Conservation (phyloP, 768 basidiomycete species). For the Lactarius quietus region DNA sequence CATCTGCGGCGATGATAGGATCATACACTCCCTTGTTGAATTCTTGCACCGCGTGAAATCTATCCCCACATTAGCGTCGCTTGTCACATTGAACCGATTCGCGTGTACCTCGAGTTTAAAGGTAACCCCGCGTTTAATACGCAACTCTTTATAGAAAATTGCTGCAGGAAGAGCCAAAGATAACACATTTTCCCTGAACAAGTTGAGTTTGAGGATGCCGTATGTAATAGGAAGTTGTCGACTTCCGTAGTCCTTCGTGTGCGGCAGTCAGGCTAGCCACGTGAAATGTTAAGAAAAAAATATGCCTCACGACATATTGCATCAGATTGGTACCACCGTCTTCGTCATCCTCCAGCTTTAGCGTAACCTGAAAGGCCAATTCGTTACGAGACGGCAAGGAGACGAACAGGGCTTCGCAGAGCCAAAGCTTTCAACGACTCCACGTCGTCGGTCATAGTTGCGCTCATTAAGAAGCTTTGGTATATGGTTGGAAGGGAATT, state of each 20-base stretch:
- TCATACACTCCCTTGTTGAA: slow-evolving; percentile 99
- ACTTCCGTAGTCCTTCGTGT: slow-evolving; percentile 53
- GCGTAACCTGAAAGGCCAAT: slow-evolving; percentile 55
- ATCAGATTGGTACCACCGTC: slow-evolving; percentile 77
- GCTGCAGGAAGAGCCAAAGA: slow-evolving; percentile 96
- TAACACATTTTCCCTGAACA: slow-evolving; percentile 91
- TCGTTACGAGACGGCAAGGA: neutral
- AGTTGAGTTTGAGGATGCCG: slow-evolving; percentile 94
- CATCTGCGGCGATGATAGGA: slow-evolving; percentile 97
- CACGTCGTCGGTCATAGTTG: slow-evolving; percentile 96
- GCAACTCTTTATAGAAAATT: slow-evolving; percentile 94
- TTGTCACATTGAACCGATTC: neutral
- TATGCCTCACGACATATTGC: slow-evolving; percentile 80
- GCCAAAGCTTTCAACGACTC: slow-evolving; percentile 85
- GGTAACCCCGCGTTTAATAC: slow-evolving; percentile 96
- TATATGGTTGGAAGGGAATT: slow-evolving; percentile 74
- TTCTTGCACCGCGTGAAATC: slow-evolving; percentile 96
- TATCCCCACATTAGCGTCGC: slow-evolving; percentile 31
- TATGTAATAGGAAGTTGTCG: slow-evolving; percentile 98
- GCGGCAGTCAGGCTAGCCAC: neutral
- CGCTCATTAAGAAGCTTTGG: slow-evolving; percentile 95
- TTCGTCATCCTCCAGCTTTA: slow-evolving; percentile 85
- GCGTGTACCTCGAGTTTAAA: slow-evolving; percentile 74
- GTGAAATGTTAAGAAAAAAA: neutral
- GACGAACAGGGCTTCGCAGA: slow-evolving; percentile 78